Conservation (phyloP, 257 asterid species). For the Striga asiatica region DNA sequence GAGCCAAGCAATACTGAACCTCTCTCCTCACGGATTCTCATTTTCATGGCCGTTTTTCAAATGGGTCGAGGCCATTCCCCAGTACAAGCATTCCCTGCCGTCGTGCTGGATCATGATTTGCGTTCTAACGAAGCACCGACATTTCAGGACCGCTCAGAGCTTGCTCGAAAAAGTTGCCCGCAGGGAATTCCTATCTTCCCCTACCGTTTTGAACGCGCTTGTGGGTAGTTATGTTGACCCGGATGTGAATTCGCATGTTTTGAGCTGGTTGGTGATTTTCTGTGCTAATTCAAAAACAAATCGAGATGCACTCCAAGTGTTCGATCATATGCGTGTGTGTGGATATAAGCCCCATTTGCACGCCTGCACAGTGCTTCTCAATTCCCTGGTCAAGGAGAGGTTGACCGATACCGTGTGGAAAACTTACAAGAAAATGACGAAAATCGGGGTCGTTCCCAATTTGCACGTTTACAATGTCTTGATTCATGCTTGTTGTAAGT, state of each 20-base stretch:
- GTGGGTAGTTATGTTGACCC: slow-evolving; percentile 25
- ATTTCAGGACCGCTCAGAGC: slow-evolving; percentile 54
- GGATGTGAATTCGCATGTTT: slow-evolving; percentile 68
- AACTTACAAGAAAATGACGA: slow-evolving; percentile 57
- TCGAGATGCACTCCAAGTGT: slow-evolving; percentile 71
- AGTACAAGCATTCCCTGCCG: slow-evolving; percentile 60
- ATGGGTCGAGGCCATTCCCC: slow-evolving; percentile 72
- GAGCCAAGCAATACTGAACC: slow-evolving; percentile 34
- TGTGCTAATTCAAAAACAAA: slow-evolving; percentile 58
- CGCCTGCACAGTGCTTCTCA: slow-evolving; percentile 77
- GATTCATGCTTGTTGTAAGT: slow-evolving; percentile 76
- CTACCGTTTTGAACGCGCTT: slow-evolving; percentile 64
- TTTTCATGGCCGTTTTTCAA: slow-evolving; percentile 62
- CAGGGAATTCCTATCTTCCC: slow-evolving; percentile 72
- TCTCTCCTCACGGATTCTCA: slow-evolving; percentile 35
- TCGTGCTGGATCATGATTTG: slow-evolving; percentile 73
- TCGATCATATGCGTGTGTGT: slow-evolving; percentile 72
- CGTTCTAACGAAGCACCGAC: slow-evolving; percentile 55
- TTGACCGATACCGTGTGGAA: slow-evolving; percentile 62
- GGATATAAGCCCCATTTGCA: slow-evolving; percentile 62
- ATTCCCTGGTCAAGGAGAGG: slow-evolving; percentile 66
- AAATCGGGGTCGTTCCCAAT: slow-evolving; percentile 58
- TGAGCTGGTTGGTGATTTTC: slow-evolving; percentile 88
- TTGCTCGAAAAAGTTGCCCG: slow-evolving; percentile 58
- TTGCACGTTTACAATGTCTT: slow-evolving; percentile 68